phyloP scores from a whole-genome alignment of 2,329 filamentous ascomycete species.

The Microdochium nivale region DNA sequence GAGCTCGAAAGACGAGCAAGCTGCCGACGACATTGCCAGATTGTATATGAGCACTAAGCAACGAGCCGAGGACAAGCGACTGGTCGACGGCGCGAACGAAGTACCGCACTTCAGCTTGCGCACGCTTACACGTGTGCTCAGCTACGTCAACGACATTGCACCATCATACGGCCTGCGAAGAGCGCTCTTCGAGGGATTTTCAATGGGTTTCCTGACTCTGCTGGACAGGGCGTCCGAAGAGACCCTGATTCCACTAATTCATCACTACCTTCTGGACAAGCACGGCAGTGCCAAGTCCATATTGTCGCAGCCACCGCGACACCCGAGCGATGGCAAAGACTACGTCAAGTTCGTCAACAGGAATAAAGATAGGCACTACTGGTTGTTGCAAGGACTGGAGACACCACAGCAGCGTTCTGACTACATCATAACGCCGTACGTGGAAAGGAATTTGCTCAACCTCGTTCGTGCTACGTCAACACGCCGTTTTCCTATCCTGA shows the following conservation, averaged over 20 bases:
- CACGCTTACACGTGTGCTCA: slow-evolving; percentile 82
- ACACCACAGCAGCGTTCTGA: slow-evolving; percentile 65
- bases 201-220: slow-evolving; percentile 94
- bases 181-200: slow-evolving; percentile 89
- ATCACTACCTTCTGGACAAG: slow-evolving; percentile 68
- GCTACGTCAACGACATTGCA: slow-evolving; percentile 78
- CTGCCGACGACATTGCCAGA: slow-evolving; percentile 71
- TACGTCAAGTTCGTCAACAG: slow-evolving; percentile 73
- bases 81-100: slow-evolving; percentile 93
- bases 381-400: slow-evolving; percentile 71
- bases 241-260: slow-evolving; percentile 69
- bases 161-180: slow-evolving; percentile 77
- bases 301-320: slow-evolving; percentile 67
- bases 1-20: slow-evolving; percentile 62
- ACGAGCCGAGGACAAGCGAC: slow-evolving; percentile 68
- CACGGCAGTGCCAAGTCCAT: slow-evolving; percentile 63
- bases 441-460: slow-evolving; percentile 90
- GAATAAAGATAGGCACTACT: slow-evolving; percentile 66
- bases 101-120: slow-evolving; percentile 95
- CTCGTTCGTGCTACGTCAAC: slow-evolving; percentile 90
- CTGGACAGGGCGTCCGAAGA: slow-evolving; percentile 75
- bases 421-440: slow-evolving; percentile 95
- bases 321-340: slow-evolving; percentile 64
- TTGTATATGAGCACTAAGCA: slow-evolving; percentile 84
- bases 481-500: slow-evolving; percentile 80